phyloP scores from a whole-genome alignment of 2,329 filamentous ascomycete genomes.

The Pezicula neosporulosa region DNA sequence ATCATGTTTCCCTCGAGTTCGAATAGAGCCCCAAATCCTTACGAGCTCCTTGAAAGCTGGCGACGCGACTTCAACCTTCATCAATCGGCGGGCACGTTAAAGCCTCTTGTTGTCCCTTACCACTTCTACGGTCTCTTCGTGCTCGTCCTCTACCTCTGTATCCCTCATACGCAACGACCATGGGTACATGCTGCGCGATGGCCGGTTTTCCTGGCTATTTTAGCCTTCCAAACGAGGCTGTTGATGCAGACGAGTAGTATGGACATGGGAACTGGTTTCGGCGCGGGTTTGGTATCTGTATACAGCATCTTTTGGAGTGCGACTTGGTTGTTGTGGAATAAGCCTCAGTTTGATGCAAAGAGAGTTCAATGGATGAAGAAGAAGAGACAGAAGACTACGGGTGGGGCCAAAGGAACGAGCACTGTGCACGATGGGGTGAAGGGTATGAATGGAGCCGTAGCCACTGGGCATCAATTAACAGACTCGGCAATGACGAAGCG shows the following conservation, averaged over 20 bases:
- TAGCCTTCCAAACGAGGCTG: slow-evolving; percentile 41
- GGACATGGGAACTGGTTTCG: slow-evolving; percentile 49
- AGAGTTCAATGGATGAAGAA: slow-evolving; percentile 29
- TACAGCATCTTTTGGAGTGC: slow-evolving; percentile 50
- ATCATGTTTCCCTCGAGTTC: not conserved
- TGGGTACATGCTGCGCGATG: slow-evolving; percentile 49
- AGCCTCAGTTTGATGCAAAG: slow-evolving; percentile 54
- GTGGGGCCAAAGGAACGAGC: not conserved
- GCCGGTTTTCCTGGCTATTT: slow-evolving; percentile 42
- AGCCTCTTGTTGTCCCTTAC: slow-evolving; percentile 51
- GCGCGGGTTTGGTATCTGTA: slow-evolving; percentile 42
- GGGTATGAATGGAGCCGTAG: not conserved
- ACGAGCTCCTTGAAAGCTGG: slow-evolving; percentile 27
- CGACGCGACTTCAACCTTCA: slow-evolving; percentile 33
- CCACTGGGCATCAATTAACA: not conserved
- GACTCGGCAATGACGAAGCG: not conserved
- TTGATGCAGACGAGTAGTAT: slow-evolving; percentile 41
- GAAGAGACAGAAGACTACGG: not conserved
- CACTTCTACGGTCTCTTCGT: slow-evolving; percentile 43
- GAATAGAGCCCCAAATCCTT: not conserved
- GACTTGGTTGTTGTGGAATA: slow-evolving; percentile 48
- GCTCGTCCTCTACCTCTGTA: slow-evolving; percentile 49
- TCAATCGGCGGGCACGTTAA: slow-evolving; percentile 35
- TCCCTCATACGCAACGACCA: slow-evolving; percentile 48
- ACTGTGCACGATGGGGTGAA: not conserved